phyloP scores from a whole-genome alignment of 371 early-diverging fungal species.

The Fennellomyces sp. region DNA sequence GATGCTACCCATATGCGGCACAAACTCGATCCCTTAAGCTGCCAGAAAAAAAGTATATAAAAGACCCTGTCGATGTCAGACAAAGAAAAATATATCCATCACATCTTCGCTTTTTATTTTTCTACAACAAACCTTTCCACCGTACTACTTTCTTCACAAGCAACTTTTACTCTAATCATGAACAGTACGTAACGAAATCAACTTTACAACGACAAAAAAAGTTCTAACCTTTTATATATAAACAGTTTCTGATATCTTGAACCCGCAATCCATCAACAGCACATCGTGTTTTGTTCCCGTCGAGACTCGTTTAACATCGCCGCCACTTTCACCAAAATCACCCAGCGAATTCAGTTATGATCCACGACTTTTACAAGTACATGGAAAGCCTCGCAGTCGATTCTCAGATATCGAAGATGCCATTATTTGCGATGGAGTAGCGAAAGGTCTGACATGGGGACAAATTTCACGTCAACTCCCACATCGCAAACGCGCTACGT shows the following conservation, averaged over 20 bases:
- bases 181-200: slow-evolving; percentile 30
- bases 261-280: slow-evolving; percentile 18
- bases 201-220: neutral
- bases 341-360: neutral
- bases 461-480: slow-evolving; percentile 54
- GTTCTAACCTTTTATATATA: neutral
- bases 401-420: slow-evolving; percentile 51
- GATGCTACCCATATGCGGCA: slow-evolving; percentile 12
- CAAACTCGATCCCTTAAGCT: neutral
- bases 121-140: neutral
- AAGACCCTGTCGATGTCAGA: slow-evolving; percentile 3
- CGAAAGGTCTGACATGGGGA: slow-evolving; percentile 52
- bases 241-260: slow-evolving; percentile 49
- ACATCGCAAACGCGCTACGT: slow-evolving; percentile 55
- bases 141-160: neutral
- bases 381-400: slow-evolving; percentile 51
- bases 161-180: slow-evolving; percentile 21
- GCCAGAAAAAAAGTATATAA: slow-evolving; percentile 5
- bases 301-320: slow-evolving; percentile 28
- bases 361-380: slow-evolving; percentile 13
- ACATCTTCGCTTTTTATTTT: slow-evolving; percentile 1
- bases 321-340: slow-evolving; percentile 35
- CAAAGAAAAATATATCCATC: neutral
- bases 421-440: slow-evolving; percentile 53
- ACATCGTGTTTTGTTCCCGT: neutral